These are phyloP conservation scores for Paramyrothecium sp. DNA, from an alignment of 2,329 filamentous ascomycete species.

Conservation along the genomic window DNA sequence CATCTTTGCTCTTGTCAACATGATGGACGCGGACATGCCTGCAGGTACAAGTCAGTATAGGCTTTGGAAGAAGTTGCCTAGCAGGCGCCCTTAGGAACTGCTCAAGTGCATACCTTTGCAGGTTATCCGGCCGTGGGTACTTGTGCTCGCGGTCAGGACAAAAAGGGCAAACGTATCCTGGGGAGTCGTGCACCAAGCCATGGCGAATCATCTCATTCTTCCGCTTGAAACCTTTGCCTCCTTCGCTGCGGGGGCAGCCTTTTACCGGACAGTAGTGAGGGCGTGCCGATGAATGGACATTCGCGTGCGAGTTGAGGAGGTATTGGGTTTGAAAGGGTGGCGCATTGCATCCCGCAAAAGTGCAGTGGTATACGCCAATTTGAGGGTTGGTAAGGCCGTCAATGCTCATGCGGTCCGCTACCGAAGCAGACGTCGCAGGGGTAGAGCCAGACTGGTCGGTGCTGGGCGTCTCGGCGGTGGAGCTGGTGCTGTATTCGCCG, in stretches of 20 bases:
- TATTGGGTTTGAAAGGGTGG: conserved; percentile 75
- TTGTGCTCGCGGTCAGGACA: conserved; percentile 92
- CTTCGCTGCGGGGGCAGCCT: conserved; percentile 61
- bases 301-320: conserved; percentile 76
- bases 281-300: conserved; percentile 64
- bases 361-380: conserved; percentile 57
- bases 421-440: conserved; percentile 35
- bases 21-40: conserved; percentile 95
- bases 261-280: conserved; percentile 66
- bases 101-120: conserved; percentile 69
- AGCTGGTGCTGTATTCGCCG: conserved; percentile 42
- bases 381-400: conserved; percentile 55
- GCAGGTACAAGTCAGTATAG: conserved; percentile 6
- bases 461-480: conserved; percentile 44
- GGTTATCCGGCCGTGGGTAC: conserved; percentile 92
- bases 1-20: conserved; percentile 84
- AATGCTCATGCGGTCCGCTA: conserved; percentile 56
- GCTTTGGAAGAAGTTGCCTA: background rate
- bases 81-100: background rate
- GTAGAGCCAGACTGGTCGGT: conserved; percentile 43
- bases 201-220: conserved; percentile 74
- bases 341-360: conserved; percentile 63
- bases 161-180: conserved; percentile 94
- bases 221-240: conserved; percentile 67
- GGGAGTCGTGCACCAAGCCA: conserved; percentile 88